These are phyloP conservation scores for Eucalyptus lansdowneana DNA, from an alignment of 345 rosid genomes.

Conservation along the genomic window DNA sequence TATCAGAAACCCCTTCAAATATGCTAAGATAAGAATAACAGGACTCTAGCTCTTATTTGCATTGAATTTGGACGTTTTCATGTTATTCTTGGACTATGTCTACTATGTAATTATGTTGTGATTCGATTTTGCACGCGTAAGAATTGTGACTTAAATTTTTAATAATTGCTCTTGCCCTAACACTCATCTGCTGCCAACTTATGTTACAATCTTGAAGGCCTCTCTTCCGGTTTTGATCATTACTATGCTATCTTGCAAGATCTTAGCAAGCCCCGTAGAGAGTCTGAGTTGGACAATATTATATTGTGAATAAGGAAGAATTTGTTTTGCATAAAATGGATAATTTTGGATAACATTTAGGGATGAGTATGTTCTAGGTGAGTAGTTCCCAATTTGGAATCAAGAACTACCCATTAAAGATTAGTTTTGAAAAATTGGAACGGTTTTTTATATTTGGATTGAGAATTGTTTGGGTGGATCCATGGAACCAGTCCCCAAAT, in stretches of 20 bases:
- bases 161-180: background rate
- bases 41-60: background rate
- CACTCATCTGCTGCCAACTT: background rate
- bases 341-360: no score
- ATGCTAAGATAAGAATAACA: background rate
- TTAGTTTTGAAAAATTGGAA: no score
- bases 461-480: no score
- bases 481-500: no score
- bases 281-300: background rate
- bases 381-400: fast-evolving
- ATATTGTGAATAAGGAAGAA: background rate
- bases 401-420: no score
- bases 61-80: background rate
- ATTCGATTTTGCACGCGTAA: no score
- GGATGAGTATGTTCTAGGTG: no score
- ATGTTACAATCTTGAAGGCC: background rate
- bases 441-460: no score
- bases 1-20: background rate
- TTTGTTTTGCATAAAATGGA: no score
- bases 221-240: background rate
- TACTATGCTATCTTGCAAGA: background rate
- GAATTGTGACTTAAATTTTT: no score
- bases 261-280: background rate
- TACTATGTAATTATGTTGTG: background rate
- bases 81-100: background rate